A percentile compares a stretch with the other conserved stretches of the same genome.
phyloP scores from a whole-genome alignment of 164 flowering plant genomes.

The Umbellularia californica region DNA sequence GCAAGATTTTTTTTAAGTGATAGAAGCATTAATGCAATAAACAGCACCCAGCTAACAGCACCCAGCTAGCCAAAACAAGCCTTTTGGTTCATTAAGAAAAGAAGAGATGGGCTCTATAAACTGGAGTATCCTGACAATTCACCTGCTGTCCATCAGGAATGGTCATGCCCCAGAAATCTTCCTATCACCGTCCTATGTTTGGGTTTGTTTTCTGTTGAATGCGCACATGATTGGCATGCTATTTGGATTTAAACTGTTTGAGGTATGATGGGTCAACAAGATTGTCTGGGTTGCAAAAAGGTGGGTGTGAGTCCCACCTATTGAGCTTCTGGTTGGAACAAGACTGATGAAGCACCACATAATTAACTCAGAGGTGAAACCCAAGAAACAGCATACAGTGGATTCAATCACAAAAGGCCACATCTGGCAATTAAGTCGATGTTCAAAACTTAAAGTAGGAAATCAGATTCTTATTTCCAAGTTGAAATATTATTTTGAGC shows the following conservation, averaged over 20 bases:
- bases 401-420: background rate
- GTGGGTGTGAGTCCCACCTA: background rate
- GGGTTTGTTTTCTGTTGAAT: background rate
- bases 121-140: background rate
- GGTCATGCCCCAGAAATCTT: background rate
- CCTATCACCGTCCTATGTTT: background rate
- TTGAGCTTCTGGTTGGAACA: background rate
- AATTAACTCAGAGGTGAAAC: too few species aligned
- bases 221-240: background rate
- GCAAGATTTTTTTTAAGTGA: conserved; percentile 47
- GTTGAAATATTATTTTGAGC: too few species aligned
- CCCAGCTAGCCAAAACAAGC: background rate
- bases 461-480: too few species aligned
- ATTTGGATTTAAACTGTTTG: background rate
- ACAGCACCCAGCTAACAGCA: too few species aligned
- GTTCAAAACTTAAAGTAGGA: background rate
- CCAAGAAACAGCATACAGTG: background rate
- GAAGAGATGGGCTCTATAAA: background rate
- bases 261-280: background rate
- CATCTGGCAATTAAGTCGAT: background rate
- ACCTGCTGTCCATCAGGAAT: background rate
- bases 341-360: background rate
- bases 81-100: background rate
- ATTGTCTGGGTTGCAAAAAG: too few species aligned
- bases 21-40: conserved; percentile 17